Base-by-base conservation (phyloP, 352 stramenopile genomes). In the Phytophthora pinifolia region DNA sequence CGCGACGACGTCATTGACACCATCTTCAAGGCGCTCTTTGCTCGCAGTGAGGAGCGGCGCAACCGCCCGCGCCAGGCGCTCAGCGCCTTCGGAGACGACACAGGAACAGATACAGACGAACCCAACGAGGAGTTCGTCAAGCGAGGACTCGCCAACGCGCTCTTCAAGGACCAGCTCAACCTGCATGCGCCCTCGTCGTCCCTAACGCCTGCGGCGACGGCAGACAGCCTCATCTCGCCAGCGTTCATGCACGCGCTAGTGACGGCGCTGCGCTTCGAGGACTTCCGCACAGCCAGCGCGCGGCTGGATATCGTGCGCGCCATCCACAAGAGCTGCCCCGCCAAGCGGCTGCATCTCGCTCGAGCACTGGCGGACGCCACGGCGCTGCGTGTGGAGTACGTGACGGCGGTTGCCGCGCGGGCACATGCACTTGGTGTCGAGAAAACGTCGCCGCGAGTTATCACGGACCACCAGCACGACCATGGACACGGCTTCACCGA, bases 91-190 rank as follows among this genome's bases (percentile, higher is more conserved):
- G 79, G 78, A 22, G 77, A 93, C 35, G 77, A 89, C 55, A 86
- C 79, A 29, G 83, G 80, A 31, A 92, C 80, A 14, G 80, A 91
- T 47, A 90, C 74, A 12, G 83, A 94, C 32, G 76, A 83, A 41
- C 84, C 80, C 9, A 94, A 94, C 56, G 80, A 92, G 37, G 79
- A 89, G 20, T 92, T 93, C 53, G 84, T 93, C 51, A 94, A 94
- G 74, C 65, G 70, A 32, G 80, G 81, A 17, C 72, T 94, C 10
- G 80, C 84, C 2, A 78, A 76, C 36, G 79, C 79, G 32, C 70
- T 94, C 0, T 92, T 94, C 51, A 89, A 86, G 58, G 76, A 88
- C 54, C 73, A 81, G 18, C 43, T 92, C 17, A 60, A 70, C 59
- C 50, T 70, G 13, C 65, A 73, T 14, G 38, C 45, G 17, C 50